Percentiles rank a stretch among this genome's conserved stretches.
Evolutionary conservation across 164 flowering plant genomes (phyloP).

Genomic region (Aristolochia contorta): DNA sequence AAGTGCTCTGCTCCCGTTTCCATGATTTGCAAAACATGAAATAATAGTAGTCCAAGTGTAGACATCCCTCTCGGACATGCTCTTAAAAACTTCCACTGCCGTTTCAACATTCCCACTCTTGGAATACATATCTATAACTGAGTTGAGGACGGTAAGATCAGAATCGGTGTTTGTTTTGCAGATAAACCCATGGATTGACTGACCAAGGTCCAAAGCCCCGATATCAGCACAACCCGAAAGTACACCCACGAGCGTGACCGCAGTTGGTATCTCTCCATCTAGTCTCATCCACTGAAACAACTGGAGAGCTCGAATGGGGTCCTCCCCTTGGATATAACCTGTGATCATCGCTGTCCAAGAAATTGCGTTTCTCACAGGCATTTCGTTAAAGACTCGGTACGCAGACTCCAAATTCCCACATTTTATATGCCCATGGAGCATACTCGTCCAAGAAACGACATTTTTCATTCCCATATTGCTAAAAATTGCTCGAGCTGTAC

Average conservation of each 20-base stretch:
- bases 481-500: slow-evolving; percentile 22
- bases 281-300: slow-evolving; percentile 24
- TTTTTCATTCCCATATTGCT: slow-evolving; percentile 17
- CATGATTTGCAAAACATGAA: slow-evolving; percentile 28
- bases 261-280: slow-evolving; percentile 20
- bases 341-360: slow-evolving; percentile 48
- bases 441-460: slow-evolving; percentile 43
- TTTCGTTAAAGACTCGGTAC: slow-evolving; percentile 13
- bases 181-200: slow-evolving; percentile 17
- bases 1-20: slow-evolving; percentile 23
- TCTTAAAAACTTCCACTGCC: slow-evolving; percentile 20
- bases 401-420: slow-evolving; percentile 28
- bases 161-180: slow-evolving; percentile 15
- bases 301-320: slow-evolving; percentile 21
- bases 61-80: slow-evolving; percentile 19
- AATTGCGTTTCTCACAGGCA: slow-evolving; percentile 18
- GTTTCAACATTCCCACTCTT: slow-evolving; percentile 29
- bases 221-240: slow-evolving; percentile 24
- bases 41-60: slow-evolving; percentile 29
- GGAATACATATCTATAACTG: slow-evolving; percentile 29
- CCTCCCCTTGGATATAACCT: slow-evolving; percentile 21
- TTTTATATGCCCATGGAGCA: slow-evolving; percentile 31
- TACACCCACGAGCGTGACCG: slow-evolving; percentile 21
- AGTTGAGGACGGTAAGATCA: slow-evolving; percentile 20
- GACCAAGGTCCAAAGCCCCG: slow-evolving; percentile 22